These are phyloP conservation scores for Umbelopsis isabellina DNA, from an alignment of 192 early-diverging fungal species.

Conservation along the genomic window DNA sequence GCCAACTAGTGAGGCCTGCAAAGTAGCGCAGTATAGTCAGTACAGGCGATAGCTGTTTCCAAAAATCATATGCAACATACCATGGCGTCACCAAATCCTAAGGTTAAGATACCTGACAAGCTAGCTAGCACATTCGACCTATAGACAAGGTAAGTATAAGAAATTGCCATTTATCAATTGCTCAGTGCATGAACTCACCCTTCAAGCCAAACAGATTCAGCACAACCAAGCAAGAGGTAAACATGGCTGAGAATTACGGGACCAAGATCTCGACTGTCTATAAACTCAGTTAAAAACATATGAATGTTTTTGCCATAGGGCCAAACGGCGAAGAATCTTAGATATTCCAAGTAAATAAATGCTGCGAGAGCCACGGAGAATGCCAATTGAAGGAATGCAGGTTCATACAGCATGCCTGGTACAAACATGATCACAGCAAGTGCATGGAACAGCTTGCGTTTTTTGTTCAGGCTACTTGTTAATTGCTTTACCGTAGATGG, in stretches of 20 bases:
- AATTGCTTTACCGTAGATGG: constrained; percentile 1
- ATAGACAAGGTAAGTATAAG: neutral
- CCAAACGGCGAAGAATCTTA: constrained; percentile 76
- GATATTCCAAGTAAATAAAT: constrained; percentile 79
- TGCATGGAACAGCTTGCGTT: constrained; percentile 87
- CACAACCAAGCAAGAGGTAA: constrained; percentile 90
- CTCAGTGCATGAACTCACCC: constrained; percentile 41
- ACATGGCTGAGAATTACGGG: constrained; percentile 85
- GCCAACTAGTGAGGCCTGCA: constrained; percentile 82
- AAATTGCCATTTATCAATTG: neutral
- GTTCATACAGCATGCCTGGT: constrained; percentile 75
- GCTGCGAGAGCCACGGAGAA: constrained; percentile 75
- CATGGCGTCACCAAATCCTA: constrained; percentile 91
- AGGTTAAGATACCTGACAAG: constrained; percentile 80
- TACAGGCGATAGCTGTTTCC: neutral
- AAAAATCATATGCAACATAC: constrained; percentile 36
- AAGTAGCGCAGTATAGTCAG: constrained; percentile 1
- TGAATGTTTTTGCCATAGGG: constrained; percentile 67
- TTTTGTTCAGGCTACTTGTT: constrained; percentile 65
- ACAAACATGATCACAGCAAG: constrained; percentile 86
- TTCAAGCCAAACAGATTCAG: constrained; percentile 85
- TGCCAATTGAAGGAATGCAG: constrained; percentile 75
- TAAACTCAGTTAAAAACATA: constrained; percentile 76
- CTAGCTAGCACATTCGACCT: constrained; percentile 50
- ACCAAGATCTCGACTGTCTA: constrained; percentile 85